Percentiles rank a stretch among this genome's conserved stretches.
phyloP scores from a whole-genome alignment of 73 alveolate species.

The Tetrahymena borealis region DNA sequence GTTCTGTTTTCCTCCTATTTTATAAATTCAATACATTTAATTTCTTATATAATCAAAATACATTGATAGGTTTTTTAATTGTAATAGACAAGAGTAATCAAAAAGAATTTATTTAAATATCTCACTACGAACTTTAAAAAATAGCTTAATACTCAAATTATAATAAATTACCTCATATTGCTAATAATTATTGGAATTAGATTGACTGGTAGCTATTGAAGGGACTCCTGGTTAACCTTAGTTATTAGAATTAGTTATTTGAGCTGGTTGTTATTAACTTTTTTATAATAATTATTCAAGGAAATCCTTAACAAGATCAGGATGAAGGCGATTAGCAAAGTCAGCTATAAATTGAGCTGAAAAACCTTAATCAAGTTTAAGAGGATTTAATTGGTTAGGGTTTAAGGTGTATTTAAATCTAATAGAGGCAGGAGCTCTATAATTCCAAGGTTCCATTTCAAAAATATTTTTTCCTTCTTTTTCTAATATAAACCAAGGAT shows the following conservation, averaged over 20 bases:
- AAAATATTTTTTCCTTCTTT: constrained; percentile 26
- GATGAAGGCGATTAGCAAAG: constrained; percentile 4
- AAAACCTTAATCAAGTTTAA: neutral
- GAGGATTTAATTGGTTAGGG: constrained; percentile 11
- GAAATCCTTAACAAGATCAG: neutral
- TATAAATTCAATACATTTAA: neutral
- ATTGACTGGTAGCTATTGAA: neutral
- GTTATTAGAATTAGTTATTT: too few relatives aligned
- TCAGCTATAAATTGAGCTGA: constrained; percentile 6
- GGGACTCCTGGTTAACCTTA: too few relatives aligned
- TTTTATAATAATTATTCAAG: neutral
- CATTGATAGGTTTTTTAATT: too few relatives aligned
- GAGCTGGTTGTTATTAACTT: neutral
- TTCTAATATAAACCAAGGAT: constrained; percentile 61
- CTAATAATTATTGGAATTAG: neutral
- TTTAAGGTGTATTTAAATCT: constrained; percentile 1
- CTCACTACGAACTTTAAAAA: too few relatives aligned
- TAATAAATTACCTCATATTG: neutral
- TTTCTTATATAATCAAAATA: constrained; percentile 16
- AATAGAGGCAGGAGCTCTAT: constrained; percentile 4
- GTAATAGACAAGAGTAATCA: neutral
- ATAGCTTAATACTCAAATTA: too few relatives aligned
- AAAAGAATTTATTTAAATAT: neutral
- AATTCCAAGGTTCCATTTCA: constrained; percentile 18
- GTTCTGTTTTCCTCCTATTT: neutral